Evolutionary conservation across 2,329 filamentous ascomycete genomes (phyloP).

Genomic region (Aspergillus sp.): DNA sequence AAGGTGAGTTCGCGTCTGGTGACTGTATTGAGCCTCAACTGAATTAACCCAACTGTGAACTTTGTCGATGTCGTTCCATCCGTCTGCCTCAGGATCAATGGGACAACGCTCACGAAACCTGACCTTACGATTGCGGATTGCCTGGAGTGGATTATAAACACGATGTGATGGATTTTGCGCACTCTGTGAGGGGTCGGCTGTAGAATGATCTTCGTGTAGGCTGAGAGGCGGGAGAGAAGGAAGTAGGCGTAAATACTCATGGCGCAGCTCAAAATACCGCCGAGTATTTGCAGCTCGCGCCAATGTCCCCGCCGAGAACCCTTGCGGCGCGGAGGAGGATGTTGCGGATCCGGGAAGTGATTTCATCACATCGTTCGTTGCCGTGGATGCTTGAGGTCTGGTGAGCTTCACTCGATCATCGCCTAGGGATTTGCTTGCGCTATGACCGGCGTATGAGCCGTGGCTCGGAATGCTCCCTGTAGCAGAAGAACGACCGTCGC

Average conservation of each 20-base stretch:
- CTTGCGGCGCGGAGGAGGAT: conserved; percentile 39
- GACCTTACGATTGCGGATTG: conserved; percentile 85
- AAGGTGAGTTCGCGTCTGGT: conserved; percentile 47
- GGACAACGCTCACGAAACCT: conserved; percentile 73
- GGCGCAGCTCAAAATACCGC: conserved; percentile 79
- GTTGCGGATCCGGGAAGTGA: conserved; percentile 29
- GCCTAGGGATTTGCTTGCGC: conserved; percentile 25
- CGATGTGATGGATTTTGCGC: conserved; percentile 56
- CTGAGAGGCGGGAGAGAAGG: conserved; percentile 71
- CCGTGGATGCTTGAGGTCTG: conserved; percentile 7
- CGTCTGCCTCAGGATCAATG: conserved; percentile 72
- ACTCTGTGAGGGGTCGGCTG: conserved; percentile 15
- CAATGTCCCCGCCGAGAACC: conserved; percentile 76
- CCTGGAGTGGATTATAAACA: conserved; percentile 86
- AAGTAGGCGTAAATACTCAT: conserved; percentile 80
- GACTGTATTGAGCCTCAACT: conserved; percentile 53
- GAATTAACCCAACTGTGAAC: conserved; percentile 77
- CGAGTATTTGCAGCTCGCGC: conserved; percentile 81
- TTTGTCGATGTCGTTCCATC: conserved; percentile 71
- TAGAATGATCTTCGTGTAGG: conserved; percentile 14
- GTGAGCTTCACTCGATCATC: conserved; percentile 23
- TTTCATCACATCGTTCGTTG: conserved; percentile 22
- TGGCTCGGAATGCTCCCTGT: conserved; percentile 16
- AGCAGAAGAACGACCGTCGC: conserved; percentile 21
- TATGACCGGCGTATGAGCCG: conserved; percentile 18